A percentile compares a stretch with the other conserved stretches of the same genome.
phyloP scores from a whole-genome alignment of 129 eudicot species.

The Solidago caesia region DNA sequence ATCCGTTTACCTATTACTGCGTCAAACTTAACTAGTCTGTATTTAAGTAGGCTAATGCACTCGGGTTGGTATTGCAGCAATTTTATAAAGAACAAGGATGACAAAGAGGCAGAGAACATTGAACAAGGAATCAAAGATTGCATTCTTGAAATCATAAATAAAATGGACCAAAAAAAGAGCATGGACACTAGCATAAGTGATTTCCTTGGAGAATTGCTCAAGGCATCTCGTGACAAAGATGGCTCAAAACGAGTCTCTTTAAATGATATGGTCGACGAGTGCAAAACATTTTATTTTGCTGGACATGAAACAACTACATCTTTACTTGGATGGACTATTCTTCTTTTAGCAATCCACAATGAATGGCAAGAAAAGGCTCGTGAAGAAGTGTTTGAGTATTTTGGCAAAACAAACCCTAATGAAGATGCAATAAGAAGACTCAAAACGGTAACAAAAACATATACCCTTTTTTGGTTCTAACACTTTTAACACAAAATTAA shows the following conservation, averaged over 20 bases:
- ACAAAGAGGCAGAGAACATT: constrained; percentile 57
- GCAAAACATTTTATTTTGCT: constrained; percentile 78
- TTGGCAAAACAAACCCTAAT: constrained; percentile 44
- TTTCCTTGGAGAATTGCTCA: constrained; percentile 53
- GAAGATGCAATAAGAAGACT: constrained; percentile 62
- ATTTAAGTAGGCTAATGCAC: neutral
- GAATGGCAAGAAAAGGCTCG: constrained; percentile 83
- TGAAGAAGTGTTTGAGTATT: constrained; percentile 42
- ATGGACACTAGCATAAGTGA: constrained; percentile 21
- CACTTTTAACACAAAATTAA: neutral
- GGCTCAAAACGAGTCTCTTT: constrained; percentile 36
- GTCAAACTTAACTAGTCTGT: neutral
- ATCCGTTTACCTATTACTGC: neutral
- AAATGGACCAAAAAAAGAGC: constrained; percentile 33
- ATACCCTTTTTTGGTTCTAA: neutral
- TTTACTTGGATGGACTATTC: constrained; percentile 64
- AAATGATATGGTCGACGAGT: constrained; percentile 63
- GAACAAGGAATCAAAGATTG: constrained; percentile 57
- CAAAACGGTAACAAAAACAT: constrained; percentile 41
- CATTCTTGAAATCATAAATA: constrained; percentile 43
- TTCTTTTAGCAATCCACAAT: constrained; percentile 48
- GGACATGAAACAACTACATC: constrained; percentile 75
- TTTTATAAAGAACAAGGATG: constrained; percentile 33
- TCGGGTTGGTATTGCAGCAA: neutral
- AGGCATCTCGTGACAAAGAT: constrained; percentile 36